A percentile compares a stretch with the other conserved stretches of the same genome.
phyloP scores from a whole-genome alignment of 2,329 filamentous ascomycete species.

The Remersonia thermophila region DNA sequence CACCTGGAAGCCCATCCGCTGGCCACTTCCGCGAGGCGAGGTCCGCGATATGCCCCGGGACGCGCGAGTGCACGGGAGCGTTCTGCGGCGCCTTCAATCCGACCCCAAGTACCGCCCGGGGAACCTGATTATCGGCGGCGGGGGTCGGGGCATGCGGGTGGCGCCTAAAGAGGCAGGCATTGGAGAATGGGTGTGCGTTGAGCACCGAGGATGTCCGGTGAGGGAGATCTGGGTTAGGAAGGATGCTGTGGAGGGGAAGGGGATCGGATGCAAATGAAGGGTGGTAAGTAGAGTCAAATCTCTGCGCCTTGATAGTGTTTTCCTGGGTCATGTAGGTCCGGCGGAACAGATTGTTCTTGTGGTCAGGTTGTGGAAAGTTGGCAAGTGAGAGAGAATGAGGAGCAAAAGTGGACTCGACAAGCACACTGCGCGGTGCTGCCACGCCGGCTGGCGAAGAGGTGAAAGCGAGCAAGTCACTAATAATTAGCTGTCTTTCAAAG shows the following conservation, averaged over 20 bases:
- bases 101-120: slow-evolving; percentile 59
- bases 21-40: slow-evolving; percentile 68
- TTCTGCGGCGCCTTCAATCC: slow-evolving; percentile 56
- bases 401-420: too few relatives aligned
- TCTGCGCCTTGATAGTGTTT: too few relatives aligned
- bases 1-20: slow-evolving; percentile 67
- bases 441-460: too few relatives aligned
- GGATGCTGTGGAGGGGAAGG: slow-evolving; percentile 9
- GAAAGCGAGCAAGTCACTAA: too few relatives aligned
- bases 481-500: too few relatives aligned
- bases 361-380: too few relatives aligned
- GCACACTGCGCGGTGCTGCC: too few relatives aligned
- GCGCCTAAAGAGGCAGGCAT: slow-evolving; percentile 53
- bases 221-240: slow-evolving; percentile 51
- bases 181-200: slow-evolving; percentile 58
- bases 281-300: too few relatives aligned
- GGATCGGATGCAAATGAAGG: background rate
- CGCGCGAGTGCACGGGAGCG: slow-evolving; percentile 60
- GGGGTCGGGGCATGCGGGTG: slow-evolving; percentile 52
- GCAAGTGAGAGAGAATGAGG: too few relatives aligned
- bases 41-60: slow-evolving; percentile 61
- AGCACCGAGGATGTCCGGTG: slow-evolving; percentile 53
- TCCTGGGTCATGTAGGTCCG: too few relatives aligned
- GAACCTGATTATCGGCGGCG: slow-evolving; percentile 68
- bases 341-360: too few relatives aligned